Percentiles rank a stretch among this genome's conserved stretches.
These are phyloP conservation scores for Mycena rosella DNA, from an alignment of 768 basidiomycete species.

Conservation along the genomic window DNA sequence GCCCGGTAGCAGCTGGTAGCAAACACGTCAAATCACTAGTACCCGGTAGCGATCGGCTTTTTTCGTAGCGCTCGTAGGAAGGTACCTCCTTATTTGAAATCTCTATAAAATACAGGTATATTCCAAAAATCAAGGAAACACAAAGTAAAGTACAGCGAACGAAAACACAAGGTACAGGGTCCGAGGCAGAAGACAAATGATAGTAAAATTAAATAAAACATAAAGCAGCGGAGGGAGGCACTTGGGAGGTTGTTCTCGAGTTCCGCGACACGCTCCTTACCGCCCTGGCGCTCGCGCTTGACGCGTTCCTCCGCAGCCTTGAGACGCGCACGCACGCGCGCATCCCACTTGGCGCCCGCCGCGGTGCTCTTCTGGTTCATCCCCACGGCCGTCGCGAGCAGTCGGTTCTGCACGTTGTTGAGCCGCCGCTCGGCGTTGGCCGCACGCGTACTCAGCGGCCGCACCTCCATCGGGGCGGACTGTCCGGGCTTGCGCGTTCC, in stretches of 20 bases:
- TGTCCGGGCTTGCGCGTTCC: slow-evolving; percentile 70
- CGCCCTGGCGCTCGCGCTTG: slow-evolving; percentile 93
- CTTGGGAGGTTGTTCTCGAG: slow-evolving; percentile 81
- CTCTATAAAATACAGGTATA: too few relatives aligned
- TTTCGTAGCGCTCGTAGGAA: too few relatives aligned
- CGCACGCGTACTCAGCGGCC: slow-evolving; percentile 78
- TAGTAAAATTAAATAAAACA: slow-evolving; percentile 18
- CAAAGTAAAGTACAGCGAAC: too few relatives aligned
- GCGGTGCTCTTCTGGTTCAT: slow-evolving; percentile 78
- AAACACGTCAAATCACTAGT: too few relatives aligned
- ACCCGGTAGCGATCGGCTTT: too few relatives aligned
- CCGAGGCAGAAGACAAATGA: too few relatives aligned
- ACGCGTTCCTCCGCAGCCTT: slow-evolving; percentile 91
- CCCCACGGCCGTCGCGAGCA: slow-evolving; percentile 78
- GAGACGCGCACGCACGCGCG: too few relatives aligned
- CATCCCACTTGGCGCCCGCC: slow-evolving; percentile 94
- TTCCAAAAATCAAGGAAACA: too few relatives aligned
- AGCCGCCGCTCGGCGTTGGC: slow-evolving; percentile 90
- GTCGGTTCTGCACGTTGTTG: slow-evolving; percentile 87
- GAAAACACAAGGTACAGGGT: too few relatives aligned
- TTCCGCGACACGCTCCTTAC: slow-evolving; percentile 86
- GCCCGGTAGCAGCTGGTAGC: too few relatives aligned
- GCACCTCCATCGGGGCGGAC: slow-evolving; percentile 76
- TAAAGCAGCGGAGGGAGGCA: slow-evolving; percentile 46
- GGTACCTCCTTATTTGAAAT: too few relatives aligned